Base-by-base conservation (phyloP, 371 early-diverging fungal species). In the Syncephalastrum sp. region DNA sequence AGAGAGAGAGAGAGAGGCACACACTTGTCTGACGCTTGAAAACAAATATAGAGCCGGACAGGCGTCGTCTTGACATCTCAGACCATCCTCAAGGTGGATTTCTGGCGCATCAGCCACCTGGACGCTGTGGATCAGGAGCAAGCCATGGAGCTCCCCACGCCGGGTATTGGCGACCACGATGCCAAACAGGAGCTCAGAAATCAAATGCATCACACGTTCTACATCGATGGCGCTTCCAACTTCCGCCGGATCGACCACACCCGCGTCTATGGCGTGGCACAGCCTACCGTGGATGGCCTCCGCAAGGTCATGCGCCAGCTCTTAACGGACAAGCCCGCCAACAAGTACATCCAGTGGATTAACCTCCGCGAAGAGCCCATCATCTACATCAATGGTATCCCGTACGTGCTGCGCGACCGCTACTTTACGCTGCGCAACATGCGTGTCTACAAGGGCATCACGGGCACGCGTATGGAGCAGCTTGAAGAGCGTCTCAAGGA, bases 351-450 rank as follows among this genome's bases (percentile, higher is more conserved):
- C 15, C 49, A 85, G 17, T 90, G 90, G 90, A 87, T 91, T 57
- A 89, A 88, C 60, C 56, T 90, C 16, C 75, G 91, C 44, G 89
- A 91, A 63, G 90, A 91, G 56, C 90, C 90, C 16, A 75, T 91
- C 19, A 81, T 89, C 7, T 90, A 90, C 60, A 79, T 91, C 54
- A 84, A 87, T 52, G 87, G 85, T n/a, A 67, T 75, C 10, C 89
- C 92, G 5, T 88, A 87, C 66, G 91, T 90, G 0, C 77, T 91
- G 3, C 76, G 91, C 41, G 88, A 88, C 59, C 68, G 81, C n/a
- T 81, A 72, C 29, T 68, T 81, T 53, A 83, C 87, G 1, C 59
- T 90, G 15, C 77, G 89, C 19, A 88, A 90, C 59, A 81, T 87
- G 42, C 79, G 83, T 46, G 81, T 85, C 0, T 89, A 86, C 61